These are phyloP conservation scores for Monotropa hypopitys DNA, from an alignment of 179 eudicot genomes.

Conservation along the genomic window DNA sequence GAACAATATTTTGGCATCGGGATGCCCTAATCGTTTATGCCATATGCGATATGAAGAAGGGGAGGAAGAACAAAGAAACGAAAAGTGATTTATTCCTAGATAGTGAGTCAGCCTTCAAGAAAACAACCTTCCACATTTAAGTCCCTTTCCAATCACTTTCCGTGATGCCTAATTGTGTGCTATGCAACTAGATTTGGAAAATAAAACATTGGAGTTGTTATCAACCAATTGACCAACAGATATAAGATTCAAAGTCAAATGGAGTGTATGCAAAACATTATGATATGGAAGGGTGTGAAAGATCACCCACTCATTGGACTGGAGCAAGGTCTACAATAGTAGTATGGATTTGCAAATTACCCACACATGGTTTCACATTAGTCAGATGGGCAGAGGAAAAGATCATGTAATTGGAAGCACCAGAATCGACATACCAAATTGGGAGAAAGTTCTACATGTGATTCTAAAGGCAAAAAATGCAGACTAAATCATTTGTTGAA, in stretches of 20 bases:
- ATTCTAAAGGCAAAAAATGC: too few relatives aligned
- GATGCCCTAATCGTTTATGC: slow-evolving; percentile 4
- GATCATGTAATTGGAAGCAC: too few relatives aligned
- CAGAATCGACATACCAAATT: too few relatives aligned
- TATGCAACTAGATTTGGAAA: background rate
- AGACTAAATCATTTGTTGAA: too few relatives aligned
- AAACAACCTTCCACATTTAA: background rate
- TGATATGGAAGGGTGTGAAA: background rate
- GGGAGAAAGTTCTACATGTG: too few relatives aligned
- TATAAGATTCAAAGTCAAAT: background rate
- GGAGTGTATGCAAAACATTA: background rate
- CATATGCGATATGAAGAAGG: background rate
- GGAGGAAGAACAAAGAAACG: background rate
- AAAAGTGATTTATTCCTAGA: too few relatives aligned
- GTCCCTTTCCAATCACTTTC: background rate
- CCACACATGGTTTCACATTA: background rate
- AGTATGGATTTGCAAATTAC: background rate
- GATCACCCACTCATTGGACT: background rate
- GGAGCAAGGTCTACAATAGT: background rate
- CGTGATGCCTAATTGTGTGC: background rate
- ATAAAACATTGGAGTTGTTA: background rate
- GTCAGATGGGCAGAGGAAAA: background rate
- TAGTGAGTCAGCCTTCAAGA: background rate
- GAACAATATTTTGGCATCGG: background rate
- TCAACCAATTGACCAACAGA: background rate